Base-by-base conservation (phyloP, 768 basidiomycete species). In the Tulasnella sp. region DNA sequence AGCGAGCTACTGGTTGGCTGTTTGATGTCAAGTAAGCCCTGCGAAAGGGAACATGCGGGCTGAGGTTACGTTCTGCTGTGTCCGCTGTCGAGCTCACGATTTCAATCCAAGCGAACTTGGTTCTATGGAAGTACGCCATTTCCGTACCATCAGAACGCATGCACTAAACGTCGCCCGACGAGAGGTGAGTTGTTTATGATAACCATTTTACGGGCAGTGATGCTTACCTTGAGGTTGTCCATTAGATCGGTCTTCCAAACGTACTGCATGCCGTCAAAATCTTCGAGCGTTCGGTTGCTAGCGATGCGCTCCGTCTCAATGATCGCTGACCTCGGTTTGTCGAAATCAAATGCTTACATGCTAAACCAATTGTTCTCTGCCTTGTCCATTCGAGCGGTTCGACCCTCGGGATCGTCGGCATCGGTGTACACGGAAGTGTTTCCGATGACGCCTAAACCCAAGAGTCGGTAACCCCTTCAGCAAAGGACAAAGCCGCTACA, bases 201-300 rank as follows among this genome's bases (percentile, higher is more conserved):
- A n/a, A 3, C 22, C 14, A 24, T 40, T 34, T 44, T 22, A 8
- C n/a, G 20, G 40, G 40, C 18, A 31, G 14, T 9, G 40, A 50
- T 44, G 20, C 75, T 76, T 46, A 76, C 75, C 22, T 46, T 76
- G 14, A 76, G n/a, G 54, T 76, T 54, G 46, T 54, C 40, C 34
- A 76, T 48, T 14, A 76, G 24, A 20, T 42, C 31, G 2, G 75
- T 76, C 31, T 76, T 48, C 46, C 44, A 44, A 18, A 24, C 46
- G 44, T 76, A 76, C 34, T 76, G 75, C 42, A 76, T 54, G 12
- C 75, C 75, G 31, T 76, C 75, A 54, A 76, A 76, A 76, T 76
- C 75, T 20, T 76, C 46, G 4, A 76, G 24, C 20, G 75, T 48
- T 14, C 75, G 75, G 46, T 76, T 76, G 44, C 75, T 76, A 44